Conservation (phyloP, 2,329 filamentous ascomycete genomes). For the Ophiobolus disseminans region DNA sequence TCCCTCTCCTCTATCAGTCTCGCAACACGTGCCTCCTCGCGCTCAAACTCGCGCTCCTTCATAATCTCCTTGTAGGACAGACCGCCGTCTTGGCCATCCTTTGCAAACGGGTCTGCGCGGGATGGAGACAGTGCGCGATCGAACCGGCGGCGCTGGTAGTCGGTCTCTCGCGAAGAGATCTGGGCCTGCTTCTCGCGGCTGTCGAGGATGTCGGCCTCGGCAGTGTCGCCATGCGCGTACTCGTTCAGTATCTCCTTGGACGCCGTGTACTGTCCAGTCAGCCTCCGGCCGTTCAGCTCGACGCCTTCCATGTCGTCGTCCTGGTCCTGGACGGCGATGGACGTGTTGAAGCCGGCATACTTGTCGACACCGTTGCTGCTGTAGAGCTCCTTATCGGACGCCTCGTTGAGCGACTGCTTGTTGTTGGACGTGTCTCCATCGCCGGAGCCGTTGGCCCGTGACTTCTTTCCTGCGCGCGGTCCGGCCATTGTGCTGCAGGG, state of each 20-base stretch:
- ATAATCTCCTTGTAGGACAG: constrained; percentile 89
- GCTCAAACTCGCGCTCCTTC: constrained; percentile 86
- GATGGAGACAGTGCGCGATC: constrained; percentile 84
- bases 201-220: constrained; percentile 88
- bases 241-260: constrained; percentile 92
- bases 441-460: constrained; percentile 77
- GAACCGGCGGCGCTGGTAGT: constrained; percentile 96
- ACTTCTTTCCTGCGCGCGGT: constrained; percentile 68
- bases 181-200: constrained; percentile 87
- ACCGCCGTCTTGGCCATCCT: constrained; percentile 75
- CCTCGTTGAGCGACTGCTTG: constrained; percentile 90
- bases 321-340: constrained; percentile 78
- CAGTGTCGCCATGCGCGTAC: constrained; percentile 86
- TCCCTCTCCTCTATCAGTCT: constrained; percentile 80
- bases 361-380: constrained; percentile 76
- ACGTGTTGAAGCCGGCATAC: constrained; percentile 89
- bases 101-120: constrained; percentile 83
- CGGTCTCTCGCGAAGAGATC: constrained; percentile 91
- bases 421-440: constrained; percentile 85
- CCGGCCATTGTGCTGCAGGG: constrained; percentile 45
- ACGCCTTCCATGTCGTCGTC: constrained; percentile 80
- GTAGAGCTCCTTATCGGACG: constrained; percentile 87
- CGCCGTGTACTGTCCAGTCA: constrained; percentile 96
- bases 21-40: constrained; percentile 87
- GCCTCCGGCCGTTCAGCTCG: constrained; percentile 69